These are phyloP conservation scores for Diphasiastrum complanatum DNA, from an alignment of 83 land plant species.

Conservation along the genomic window DNA sequence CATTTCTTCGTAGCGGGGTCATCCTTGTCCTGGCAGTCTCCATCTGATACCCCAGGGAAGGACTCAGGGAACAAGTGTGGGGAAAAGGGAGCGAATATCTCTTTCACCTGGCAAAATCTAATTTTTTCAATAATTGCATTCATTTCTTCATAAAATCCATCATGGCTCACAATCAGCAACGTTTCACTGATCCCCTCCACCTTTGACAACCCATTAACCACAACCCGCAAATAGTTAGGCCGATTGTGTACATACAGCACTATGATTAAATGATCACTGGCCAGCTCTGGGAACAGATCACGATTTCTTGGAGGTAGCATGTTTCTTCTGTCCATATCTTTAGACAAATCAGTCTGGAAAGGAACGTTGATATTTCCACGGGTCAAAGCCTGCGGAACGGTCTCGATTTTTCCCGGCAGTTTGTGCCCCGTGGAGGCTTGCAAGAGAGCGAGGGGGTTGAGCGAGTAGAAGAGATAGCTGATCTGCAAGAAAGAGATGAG, in stretches of 20 bases:
- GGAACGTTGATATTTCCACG: slow-evolving; percentile 29
- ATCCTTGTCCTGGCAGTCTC: slow-evolving; percentile 69
- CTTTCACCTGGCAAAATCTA: slow-evolving; percentile 92
- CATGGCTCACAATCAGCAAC: slow-evolving; percentile 86
- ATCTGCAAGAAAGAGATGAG: too few relatives aligned
- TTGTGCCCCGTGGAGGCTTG: too few relatives aligned
- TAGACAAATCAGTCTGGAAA: slow-evolving; percentile 44
- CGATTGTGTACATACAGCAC: slow-evolving; percentile 95
- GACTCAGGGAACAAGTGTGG: slow-evolving; percentile 71
- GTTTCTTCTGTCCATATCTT: slow-evolving; percentile 44
- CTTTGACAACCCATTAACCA: slow-evolving; percentile 57
- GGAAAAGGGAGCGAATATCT: slow-evolving; percentile 87
- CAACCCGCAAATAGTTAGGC: slow-evolving; percentile 70
- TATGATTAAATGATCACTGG: slow-evolving; percentile 51
- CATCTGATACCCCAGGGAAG: slow-evolving; percentile 72
- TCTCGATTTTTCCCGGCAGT: too few relatives aligned
- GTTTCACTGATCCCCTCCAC: slow-evolving; percentile 88
- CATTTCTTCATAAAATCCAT: slow-evolving; percentile 95
- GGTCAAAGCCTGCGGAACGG: too few relatives aligned
- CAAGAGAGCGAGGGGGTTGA: too few relatives aligned
- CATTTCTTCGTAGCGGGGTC: slow-evolving; percentile 42
- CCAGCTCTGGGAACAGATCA: slow-evolving; percentile 63
- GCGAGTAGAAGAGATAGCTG: too few relatives aligned
- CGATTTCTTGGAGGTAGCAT: slow-evolving; percentile 61
- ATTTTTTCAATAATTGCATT: slow-evolving; percentile 62